Evolutionary conservation across 2,329 filamentous ascomycete species (phyloP).

Genomic region (Cercospora citrullina): DNA sequence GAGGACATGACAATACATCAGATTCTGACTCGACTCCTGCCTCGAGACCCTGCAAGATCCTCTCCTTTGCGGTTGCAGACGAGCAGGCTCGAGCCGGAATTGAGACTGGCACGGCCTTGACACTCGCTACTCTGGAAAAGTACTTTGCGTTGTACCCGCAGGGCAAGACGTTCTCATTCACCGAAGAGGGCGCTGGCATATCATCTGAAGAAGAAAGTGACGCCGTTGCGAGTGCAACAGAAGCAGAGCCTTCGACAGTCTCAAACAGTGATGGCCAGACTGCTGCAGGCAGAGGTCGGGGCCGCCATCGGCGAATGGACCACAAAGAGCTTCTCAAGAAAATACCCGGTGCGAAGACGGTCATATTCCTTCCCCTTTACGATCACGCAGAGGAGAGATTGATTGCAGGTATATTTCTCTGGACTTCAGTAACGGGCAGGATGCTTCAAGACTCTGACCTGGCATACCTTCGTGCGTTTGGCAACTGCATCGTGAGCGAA

Average conservation of each 20-base stretch:
- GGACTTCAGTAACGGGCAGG: constrained; percentile 46
- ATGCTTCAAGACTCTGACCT: constrained; percentile 44
- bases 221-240: constrained; percentile 21
- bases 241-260: constrained; percentile 41
- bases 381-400: constrained; percentile 48
- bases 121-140: constrained; percentile 32
- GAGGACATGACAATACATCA: constrained; percentile 24
- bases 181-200: constrained; percentile 28
- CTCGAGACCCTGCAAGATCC: constrained; percentile 28
- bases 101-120: constrained; percentile 28
- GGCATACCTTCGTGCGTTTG: constrained; percentile 46
- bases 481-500: constrained; percentile 44
- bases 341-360: constrained; percentile 40
- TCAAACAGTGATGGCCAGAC: constrained; percentile 42
- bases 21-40: constrained; percentile 30
- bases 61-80: constrained; percentile 30
- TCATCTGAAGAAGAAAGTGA: constrained; percentile 33
- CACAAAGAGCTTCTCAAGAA: constrained; percentile 43
- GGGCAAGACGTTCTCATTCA: constrained; percentile 35
- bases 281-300: constrained; percentile 41
- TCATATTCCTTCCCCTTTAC: constrained; percentile 55
- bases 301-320: constrained; percentile 41
- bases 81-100: constrained; percentile 29
- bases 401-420: constrained; percentile 48
- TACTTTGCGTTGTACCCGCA: constrained; percentile 33